Conservation (phyloP, 306 rosid species). For the Fragaria vesca region DNA sequence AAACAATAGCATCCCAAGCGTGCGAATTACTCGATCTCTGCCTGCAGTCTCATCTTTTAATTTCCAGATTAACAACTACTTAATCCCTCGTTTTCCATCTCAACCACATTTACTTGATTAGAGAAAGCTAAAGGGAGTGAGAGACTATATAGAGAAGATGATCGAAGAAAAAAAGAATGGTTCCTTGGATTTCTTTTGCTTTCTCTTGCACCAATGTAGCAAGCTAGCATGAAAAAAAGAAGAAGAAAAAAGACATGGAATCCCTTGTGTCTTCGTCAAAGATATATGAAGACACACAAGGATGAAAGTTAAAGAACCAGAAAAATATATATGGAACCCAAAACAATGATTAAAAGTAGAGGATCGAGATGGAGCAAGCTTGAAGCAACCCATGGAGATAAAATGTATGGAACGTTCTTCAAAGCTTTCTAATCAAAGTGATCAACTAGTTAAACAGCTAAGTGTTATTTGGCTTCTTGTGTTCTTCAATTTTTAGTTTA, state of each 20-base stretch:
- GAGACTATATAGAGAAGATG: background rate
- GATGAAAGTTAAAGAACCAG: constrained; percentile 36
- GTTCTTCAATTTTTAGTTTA: constrained; percentile 8
- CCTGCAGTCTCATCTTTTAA: constrained; percentile 11
- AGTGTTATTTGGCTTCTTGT: constrained; percentile 38
- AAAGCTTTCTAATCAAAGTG: constrained; percentile 9
- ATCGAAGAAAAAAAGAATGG: constrained; percentile 10
- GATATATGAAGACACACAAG: constrained; percentile 50
- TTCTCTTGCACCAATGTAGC: constrained; percentile 74
- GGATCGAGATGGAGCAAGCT: constrained; percentile 39
- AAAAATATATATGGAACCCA: constrained; percentile 14
- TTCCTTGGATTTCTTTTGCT: constrained; percentile 35
- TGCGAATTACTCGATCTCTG: constrained; percentile 23
- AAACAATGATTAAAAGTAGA: constrained; percentile 29
- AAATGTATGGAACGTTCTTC: constrained; percentile 49
- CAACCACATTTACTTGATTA: constrained; percentile 7
- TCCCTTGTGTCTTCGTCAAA: constrained; percentile 49
- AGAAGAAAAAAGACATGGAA: constrained; percentile 22
- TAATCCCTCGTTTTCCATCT: background rate
- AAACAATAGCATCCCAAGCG: constrained; percentile 17
- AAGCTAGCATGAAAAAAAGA: background rate
- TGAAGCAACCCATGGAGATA: constrained; percentile 47
- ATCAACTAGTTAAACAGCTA: constrained; percentile 17
- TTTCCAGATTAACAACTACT: background rate
- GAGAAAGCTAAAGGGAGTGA: constrained; percentile 27